Base-by-base conservation (phyloP, 768 basidiomycete species). In the Gymnopilus dilepis region DNA sequence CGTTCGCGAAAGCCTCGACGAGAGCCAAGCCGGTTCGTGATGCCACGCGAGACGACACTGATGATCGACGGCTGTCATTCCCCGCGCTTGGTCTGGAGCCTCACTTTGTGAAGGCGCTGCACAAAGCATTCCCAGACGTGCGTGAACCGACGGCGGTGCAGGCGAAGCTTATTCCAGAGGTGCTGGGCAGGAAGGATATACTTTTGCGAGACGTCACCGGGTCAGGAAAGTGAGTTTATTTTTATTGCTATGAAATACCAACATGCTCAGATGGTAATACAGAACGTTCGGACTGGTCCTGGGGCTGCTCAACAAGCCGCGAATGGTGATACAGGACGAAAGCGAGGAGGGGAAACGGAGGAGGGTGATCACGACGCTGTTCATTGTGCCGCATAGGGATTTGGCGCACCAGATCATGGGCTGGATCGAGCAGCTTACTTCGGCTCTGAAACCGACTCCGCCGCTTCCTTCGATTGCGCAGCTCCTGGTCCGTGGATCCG, bases 201-300 rank as follows among this genome's bases (percentile, higher is more conserved):
- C 73, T 92, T 13, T 66, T 93, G 56, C 87, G 84, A 63, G 91
- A 91, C 63, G 75, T 76, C 24, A 90, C 91, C n/a, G 91, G 92
- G 4, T 85, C 86, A 45, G 92, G 91, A 77, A 93, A 93, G 91
- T 92, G 70, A 61, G 89, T 68, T 22, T 6, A 22, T 38, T 30
- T 58, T 61, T 58, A 47, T 56, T 26, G 45, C 6, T 45, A 42
- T 50, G 37, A 42, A 50, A n/a, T 30, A 17, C 26, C 26, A 28
- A 50, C 30, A 50, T 53, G 38, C 45, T 55, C 22, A 28, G 41
- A 34, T 51, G 43, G 9, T n/a, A n/a, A n/a, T 38, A 7, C 56
- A 94, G 91, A 75, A 90, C 92, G 5, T 90, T 94, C 68, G 90
- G 88, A 0, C 72, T 90, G 26, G 74, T 89, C 19, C 68, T 92